A percentile compares a stretch with the other conserved stretches of the same genome.
Conservation (phyloP, 805 yeast species). For the Cyberlindnera maritima region DNA sequence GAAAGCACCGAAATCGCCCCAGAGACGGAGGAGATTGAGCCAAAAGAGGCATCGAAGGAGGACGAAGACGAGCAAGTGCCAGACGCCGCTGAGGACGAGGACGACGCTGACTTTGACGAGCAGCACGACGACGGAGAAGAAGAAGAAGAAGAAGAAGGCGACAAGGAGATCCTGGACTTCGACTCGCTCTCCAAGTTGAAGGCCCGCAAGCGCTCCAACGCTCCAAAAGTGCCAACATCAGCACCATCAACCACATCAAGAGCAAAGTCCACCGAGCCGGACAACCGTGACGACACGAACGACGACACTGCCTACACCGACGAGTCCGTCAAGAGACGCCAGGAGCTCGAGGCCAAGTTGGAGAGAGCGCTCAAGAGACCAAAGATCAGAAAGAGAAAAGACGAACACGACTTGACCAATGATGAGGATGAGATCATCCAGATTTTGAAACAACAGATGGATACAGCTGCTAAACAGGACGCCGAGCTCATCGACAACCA, state of each 20-base stretch:
- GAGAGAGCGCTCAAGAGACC: constrained; percentile 72
- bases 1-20: neutral
- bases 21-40: neutral
- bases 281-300: neutral
- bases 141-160: constrained; percentile 3
- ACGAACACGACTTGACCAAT: constrained; percentile 91
- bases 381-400: constrained; percentile 60
- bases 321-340: constrained; percentile 49
- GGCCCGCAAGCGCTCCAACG: constrained; percentile 22
- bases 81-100: neutral
- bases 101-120: constrained; percentile 3
- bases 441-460: constrained; percentile 83
- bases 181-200: constrained; percentile 23
- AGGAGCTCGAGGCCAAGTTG: constrained; percentile 77
- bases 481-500: constrained; percentile 48
- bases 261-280: constrained; percentile 7
- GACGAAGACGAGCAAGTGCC: neutral
- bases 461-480: constrained; percentile 77
- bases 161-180: constrained; percentile 26
- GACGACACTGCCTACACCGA: constrained; percentile 30
- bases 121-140: constrained; percentile 7
- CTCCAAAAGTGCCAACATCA: constrained; percentile 3
- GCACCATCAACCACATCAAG: neutral
- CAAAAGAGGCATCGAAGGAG: neutral
- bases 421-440: constrained; percentile 92